Base-by-base conservation (phyloP, 495 filamentous ascomycete genomes). In the Trichoderma asperelloides region DNA sequence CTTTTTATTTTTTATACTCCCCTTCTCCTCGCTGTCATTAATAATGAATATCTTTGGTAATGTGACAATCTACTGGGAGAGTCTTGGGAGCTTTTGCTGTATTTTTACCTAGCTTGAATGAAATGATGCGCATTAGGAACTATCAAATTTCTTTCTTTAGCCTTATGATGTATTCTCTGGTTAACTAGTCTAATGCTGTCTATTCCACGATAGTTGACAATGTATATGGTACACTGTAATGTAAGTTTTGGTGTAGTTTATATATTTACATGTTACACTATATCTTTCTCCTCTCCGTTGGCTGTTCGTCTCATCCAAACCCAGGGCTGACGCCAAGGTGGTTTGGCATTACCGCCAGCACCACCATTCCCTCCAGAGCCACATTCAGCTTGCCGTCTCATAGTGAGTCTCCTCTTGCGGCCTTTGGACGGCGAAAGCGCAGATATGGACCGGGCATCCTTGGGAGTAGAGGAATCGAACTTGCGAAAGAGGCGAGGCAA, bases 401-500 rank as follows among this genome's bases (percentile, higher is more conserved):
- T 13, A 23, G 13, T 64, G 1, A 64, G 62, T 12, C 62, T 64
- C 62, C 62, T 39, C 33, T 41, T 64, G 7, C 62, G 62, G 18
- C 30, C 62, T 27, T 40, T 64, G 11, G 62, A 33, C 18, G 40
- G 5, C 16, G 33, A 23, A 25, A 18, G n/a, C 1, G 33, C 18
- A 3, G 62, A 39, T 4, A 13, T 23, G 13, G 33, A 40, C 15
- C 62, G 21, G 15, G 6, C 12, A n/a, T 64, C 62, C 13, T 39
- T 21, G 30, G 25, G 8, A 11, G 62, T 16, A 21, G 33, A 43
- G 11, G 33, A 3, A 16, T 64, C 62, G 3, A n/a, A 5, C 6
- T 39, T 33, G 13, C 33, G 62, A 21, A 16, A 30, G 2, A 8
- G 62, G 6, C 13, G 33, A n/a, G 96, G 81, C 89, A 94, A 69